These are phyloP conservation scores for Pseudognaphalium luteoalbum DNA, from an alignment of 129 eudicot genomes.

Conservation along the genomic window DNA sequence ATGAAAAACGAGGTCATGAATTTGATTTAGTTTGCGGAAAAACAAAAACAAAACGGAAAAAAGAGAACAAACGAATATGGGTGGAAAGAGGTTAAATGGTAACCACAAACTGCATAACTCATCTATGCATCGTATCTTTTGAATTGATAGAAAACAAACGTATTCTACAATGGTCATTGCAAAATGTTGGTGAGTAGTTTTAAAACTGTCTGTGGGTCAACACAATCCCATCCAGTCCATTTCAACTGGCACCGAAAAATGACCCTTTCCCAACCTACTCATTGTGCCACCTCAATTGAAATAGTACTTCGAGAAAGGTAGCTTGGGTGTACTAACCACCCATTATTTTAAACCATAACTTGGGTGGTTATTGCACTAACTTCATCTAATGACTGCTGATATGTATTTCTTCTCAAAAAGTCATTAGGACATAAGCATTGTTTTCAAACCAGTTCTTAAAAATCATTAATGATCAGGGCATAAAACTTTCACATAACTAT, in stretches of 20 bases:
- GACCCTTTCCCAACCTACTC: not conserved
- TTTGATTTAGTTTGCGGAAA: not conserved
- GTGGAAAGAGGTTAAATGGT: not conserved
- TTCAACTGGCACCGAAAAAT: not conserved
- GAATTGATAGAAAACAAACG: not conserved
- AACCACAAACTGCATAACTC: not conserved
- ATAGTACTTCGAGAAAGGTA: not conserved
- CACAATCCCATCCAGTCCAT: not conserved
- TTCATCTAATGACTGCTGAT: not conserved
- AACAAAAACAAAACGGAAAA: too few relatives aligned
- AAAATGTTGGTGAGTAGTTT: not conserved
- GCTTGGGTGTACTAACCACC: not conserved
- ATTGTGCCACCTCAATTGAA: not conserved
- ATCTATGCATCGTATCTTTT: constrained; percentile 50
- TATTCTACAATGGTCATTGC: not conserved
- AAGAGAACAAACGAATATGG: not conserved
- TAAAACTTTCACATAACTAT: not conserved
- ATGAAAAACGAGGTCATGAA: not conserved
- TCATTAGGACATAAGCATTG: not conserved
- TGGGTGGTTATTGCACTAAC: not conserved
- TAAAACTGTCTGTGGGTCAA: not conserved
- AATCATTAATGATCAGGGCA: not conserved
- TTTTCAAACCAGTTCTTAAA: not conserved
- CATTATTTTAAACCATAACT: not conserved
- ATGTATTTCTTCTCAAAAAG: not conserved